phyloP scores from a whole-genome alignment of 345 rosid species.

The Cardamine occulta region DNA sequence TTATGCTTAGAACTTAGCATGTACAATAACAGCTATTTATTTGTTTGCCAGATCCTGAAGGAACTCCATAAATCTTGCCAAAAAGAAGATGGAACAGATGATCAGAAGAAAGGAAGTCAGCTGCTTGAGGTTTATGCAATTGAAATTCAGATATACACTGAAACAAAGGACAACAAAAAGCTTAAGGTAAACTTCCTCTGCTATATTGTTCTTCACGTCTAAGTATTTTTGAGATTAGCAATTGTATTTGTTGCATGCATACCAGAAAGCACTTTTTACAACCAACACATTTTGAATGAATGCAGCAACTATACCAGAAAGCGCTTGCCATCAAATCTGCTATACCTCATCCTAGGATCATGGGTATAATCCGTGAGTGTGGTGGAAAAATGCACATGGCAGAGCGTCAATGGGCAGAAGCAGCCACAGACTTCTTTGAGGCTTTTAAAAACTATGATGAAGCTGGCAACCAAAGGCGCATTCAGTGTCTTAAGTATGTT shows the following conservation, averaged over 20 bases:
- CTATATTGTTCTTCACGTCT: neutral
- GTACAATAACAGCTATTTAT: conserved; percentile 5
- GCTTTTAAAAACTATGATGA: conserved; percentile 99
- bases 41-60: conserved; percentile 70
- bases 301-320: conserved; percentile 96
- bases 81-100: conserved; percentile 97
- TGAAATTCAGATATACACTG: conserved; percentile 98
- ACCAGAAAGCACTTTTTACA: neutral
- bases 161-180: conserved; percentile 97
- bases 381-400: conserved; percentile 99
- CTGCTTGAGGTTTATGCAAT: conserved; percentile 98
- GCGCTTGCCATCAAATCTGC: conserved; percentile 99
- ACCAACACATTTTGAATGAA: conserved; percentile 32
- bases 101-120: conserved; percentile 99
- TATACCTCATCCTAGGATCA: conserved; percentile 99
- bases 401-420: conserved; percentile 99
- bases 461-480: conserved; percentile 99
- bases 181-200: conserved; percentile 64
- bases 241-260: neutral
- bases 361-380: conserved; percentile 99
- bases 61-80: conserved; percentile 98
- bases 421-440: conserved; percentile 99
- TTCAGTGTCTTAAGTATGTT: conserved; percentile 92
- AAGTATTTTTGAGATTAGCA: neutral
- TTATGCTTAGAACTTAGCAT: neutral